Conservation (phyloP, 495 filamentous ascomycete species). For the Darksidea phi region DNA sequence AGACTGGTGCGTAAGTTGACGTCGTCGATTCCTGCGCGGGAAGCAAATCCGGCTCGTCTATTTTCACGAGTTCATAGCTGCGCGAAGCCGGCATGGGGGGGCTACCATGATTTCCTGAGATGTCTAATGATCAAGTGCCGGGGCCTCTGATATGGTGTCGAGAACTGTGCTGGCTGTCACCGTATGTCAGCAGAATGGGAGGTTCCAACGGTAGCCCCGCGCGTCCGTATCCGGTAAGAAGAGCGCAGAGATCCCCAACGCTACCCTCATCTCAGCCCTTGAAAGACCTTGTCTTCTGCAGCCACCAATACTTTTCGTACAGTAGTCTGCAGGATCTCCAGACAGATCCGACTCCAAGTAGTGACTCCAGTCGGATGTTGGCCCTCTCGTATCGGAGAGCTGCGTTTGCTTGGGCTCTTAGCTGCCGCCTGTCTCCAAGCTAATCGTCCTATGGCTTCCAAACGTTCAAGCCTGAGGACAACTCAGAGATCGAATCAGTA, state of each 20-base stretch:
- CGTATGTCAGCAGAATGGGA: background rate
- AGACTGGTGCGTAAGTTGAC: no score
- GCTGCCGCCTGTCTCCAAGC: background rate
- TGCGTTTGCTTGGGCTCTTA: background rate
- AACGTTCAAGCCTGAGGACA: background rate
- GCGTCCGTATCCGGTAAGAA: background rate
- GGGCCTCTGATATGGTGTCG: background rate
- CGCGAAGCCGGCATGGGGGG: no score
- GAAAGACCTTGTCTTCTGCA: background rate
- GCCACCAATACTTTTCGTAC: slow-evolving; percentile 35
- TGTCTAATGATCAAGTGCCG: background rate
- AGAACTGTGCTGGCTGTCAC: background rate
- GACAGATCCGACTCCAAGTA: slow-evolving; percentile 27
- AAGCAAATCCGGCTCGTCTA: no score
- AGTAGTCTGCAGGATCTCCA: slow-evolving; percentile 36
- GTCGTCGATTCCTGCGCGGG: no score
- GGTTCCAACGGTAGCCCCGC: background rate
- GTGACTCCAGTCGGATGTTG: slow-evolving; percentile 16
- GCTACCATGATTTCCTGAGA: no score
- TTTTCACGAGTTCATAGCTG: no score
- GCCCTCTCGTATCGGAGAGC: slow-evolving; percentile 14
- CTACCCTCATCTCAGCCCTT: slow-evolving; percentile 27
- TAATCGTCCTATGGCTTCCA: slow-evolving; percentile 4
- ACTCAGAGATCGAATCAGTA: background rate
- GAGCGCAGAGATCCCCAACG: background rate